phyloP scores from a whole-genome alignment of 768 basidiomycete genomes.

The Boletus reticuloceps region DNA sequence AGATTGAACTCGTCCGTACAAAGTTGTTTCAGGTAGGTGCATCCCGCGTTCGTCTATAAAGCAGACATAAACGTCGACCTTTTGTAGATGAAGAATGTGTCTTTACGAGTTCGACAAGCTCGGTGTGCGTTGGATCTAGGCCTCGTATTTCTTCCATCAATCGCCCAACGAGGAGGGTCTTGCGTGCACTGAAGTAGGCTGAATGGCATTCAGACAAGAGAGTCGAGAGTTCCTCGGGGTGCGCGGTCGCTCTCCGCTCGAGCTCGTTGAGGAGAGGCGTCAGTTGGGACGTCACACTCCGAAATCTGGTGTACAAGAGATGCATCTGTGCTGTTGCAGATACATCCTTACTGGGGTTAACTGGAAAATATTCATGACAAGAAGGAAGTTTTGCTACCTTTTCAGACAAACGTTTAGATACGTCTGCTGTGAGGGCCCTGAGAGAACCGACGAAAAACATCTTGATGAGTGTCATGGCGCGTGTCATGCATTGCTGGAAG shows the following conservation, averaged over 20 bases:
- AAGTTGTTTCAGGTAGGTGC: slow-evolving; percentile 87
- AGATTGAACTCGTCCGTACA: slow-evolving; percentile 89
- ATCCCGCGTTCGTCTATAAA: slow-evolving; percentile 81
- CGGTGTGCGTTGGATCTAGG: slow-evolving; percentile 74
- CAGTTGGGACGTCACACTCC: slow-evolving; percentile 64
- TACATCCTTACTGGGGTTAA: slow-evolving; percentile 51
- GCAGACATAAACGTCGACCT: not conserved
- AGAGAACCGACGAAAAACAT: slow-evolving; percentile 93
- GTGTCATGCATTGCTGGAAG: slow-evolving; percentile 97
- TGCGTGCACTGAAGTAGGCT: slow-evolving; percentile 78
- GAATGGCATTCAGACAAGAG: slow-evolving; percentile 84
- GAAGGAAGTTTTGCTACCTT: slow-evolving; percentile 45
- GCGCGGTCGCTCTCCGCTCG: slow-evolving; percentile 68
- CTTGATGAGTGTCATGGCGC: slow-evolving; percentile 97
- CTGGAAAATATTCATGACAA: not conserved
- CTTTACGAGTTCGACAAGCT: slow-evolving; percentile 82
- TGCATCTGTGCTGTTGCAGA: slow-evolving; percentile 79
- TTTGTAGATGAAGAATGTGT: not conserved
- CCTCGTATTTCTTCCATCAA: slow-evolving; percentile 80
- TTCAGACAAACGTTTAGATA: slow-evolving; percentile 70
- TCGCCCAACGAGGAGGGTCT: slow-evolving; percentile 65
- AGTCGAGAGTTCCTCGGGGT: slow-evolving; percentile 82
- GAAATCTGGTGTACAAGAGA: slow-evolving; percentile 88
- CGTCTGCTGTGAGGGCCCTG: slow-evolving; percentile 73
- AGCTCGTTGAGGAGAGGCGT: slow-evolving; percentile 81